Conservation (phyloP, 2,329 filamentous ascomycete genomes). For the Xylariales sp. region DNA sequence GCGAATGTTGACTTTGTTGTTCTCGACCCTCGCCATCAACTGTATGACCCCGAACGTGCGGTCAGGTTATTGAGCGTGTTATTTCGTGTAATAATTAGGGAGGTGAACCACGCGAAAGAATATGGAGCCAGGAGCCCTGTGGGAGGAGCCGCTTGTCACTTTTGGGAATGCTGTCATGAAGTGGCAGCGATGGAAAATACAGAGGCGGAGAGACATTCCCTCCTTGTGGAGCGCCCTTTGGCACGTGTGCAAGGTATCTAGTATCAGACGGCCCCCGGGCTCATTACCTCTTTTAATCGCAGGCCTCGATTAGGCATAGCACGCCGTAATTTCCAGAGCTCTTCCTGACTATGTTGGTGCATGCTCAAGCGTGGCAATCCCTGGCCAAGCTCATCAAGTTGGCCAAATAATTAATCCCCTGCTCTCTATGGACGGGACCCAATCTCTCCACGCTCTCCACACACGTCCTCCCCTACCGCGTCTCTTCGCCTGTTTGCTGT, state of each 20-base stretch:
- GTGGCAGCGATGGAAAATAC: too few relatives aligned
- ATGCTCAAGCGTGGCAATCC: constrained; percentile 5
- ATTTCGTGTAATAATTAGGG: too few relatives aligned
- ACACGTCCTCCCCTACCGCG: neutral
- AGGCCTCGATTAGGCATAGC: constrained; percentile 4
- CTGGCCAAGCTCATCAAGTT: constrained; percentile 4
- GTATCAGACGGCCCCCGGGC: constrained; percentile 1
- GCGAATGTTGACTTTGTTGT: too few relatives aligned
- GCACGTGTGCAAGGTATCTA: neutral
- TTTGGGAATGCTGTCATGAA: too few relatives aligned
- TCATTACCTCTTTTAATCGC: constrained; percentile 5
- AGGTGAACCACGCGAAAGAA: too few relatives aligned
- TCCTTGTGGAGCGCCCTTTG: neutral
- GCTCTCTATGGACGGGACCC: neutral
- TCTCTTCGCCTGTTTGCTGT: constrained; percentile 1
- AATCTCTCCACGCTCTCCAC: constrained; percentile 1
- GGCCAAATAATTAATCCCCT: constrained; percentile 2
- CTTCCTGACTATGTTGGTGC: constrained; percentile 6
- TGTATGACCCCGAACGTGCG: too few relatives aligned
- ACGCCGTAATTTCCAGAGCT: constrained; percentile 4
- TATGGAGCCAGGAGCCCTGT: too few relatives aligned
- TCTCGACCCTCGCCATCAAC: too few relatives aligned
- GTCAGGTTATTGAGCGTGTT: too few relatives aligned
- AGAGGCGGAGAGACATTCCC: neutral
- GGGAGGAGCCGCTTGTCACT: too few relatives aligned